Conservation (phyloP, 306 rosid species). For the Cucurbita ficifolia region DNA sequence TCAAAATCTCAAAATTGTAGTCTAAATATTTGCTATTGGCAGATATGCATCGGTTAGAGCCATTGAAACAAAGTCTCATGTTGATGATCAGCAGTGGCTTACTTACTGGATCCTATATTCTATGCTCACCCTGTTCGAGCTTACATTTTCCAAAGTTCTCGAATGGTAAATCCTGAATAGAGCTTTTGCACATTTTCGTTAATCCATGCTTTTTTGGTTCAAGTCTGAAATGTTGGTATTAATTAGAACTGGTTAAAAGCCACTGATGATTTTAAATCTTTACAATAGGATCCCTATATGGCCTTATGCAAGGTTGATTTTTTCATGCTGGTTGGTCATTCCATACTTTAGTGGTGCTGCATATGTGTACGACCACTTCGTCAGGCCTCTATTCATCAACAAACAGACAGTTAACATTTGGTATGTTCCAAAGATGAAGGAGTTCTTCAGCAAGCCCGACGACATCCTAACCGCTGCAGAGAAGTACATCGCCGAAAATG, state of each 20-base stretch:
- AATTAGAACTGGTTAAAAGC: background rate
- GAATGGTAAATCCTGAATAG: constrained; percentile 43
- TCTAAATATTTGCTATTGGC: constrained; percentile 7
- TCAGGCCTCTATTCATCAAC: constrained; percentile 62
- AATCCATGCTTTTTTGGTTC: background rate
- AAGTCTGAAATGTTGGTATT: background rate
- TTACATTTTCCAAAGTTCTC: constrained; percentile 66
- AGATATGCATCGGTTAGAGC: constrained; percentile 91
- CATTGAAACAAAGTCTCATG: constrained; percentile 67
- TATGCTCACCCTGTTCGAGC: constrained; percentile 81
- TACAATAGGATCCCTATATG: constrained; percentile 80
- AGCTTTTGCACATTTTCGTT: no score
- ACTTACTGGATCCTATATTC: constrained; percentile 96
- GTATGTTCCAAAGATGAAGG: constrained; percentile 84
- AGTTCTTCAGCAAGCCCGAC: constrained; percentile 32
- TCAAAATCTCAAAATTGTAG: constrained; percentile 3
- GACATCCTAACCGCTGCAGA: constrained; percentile 78
- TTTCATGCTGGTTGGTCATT: constrained; percentile 81
- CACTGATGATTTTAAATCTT: constrained; percentile 1
- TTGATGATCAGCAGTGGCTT: constrained; percentile 96
- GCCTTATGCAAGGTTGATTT: constrained; percentile 82
- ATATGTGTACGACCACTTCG: constrained; percentile 75
- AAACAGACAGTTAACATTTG: constrained; percentile 70
- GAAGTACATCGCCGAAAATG: constrained; percentile 73
- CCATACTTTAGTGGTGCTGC: constrained; percentile 94